These are phyloP conservation scores for Penicillium paxilli DNA, from an alignment of 495 filamentous ascomycete genomes.

Conservation along the genomic window DNA sequence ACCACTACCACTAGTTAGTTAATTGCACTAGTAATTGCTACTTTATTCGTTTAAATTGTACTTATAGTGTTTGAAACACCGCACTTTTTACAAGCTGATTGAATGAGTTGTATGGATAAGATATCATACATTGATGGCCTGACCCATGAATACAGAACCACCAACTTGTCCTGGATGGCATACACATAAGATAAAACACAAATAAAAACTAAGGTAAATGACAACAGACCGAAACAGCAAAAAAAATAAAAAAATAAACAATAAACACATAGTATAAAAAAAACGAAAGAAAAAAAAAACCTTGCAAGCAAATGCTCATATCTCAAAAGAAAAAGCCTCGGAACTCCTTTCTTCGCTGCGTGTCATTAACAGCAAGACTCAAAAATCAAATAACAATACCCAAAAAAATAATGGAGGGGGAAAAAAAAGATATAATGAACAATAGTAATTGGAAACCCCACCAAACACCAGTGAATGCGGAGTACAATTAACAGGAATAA, in stretches of 20 bases:
- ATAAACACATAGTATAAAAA: background rate
- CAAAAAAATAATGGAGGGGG: background rate
- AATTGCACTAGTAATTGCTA: no score
- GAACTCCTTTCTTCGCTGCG: constrained; percentile 13
- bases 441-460: background rate
- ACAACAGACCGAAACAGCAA: background rate
- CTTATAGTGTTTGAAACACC: no score
- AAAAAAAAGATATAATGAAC: background rate
- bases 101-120: constrained; percentile 13
- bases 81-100: background rate
- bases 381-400: background rate
- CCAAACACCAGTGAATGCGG: constrained; percentile 31
- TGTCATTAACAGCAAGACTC: background rate
- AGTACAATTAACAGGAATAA: constrained; percentile 9
- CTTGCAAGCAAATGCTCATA: background rate
- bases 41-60: no score
- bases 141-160: constrained; percentile 16
- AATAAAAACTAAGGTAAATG: background rate
- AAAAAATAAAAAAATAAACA: constrained; percentile 1
- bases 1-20: no score
- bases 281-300: no score
- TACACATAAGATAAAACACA: constrained; percentile 4
- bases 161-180: constrained; percentile 5
- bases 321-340: background rate
- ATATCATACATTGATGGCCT: constrained; percentile 22